These are phyloP conservation scores for Pseudocercospora eumusae DNA, from an alignment of 2,329 filamentous ascomycete species.

Conservation along the genomic window DNA sequence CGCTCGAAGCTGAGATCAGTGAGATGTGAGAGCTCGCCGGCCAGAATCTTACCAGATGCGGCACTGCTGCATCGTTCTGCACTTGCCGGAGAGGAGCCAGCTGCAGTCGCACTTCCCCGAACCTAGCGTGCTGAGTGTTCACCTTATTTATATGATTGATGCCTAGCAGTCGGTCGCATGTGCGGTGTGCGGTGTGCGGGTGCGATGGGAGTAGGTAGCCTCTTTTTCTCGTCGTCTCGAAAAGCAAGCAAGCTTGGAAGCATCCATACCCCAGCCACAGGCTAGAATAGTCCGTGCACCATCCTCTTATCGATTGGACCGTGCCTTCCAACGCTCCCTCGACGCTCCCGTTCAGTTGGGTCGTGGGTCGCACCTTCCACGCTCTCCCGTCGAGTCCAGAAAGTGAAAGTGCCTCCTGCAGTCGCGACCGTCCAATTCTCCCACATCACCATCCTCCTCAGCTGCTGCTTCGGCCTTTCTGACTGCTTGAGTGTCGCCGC, in stretches of 20 bases:
- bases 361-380: constrained; percentile 9
- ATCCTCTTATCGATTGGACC: constrained; percentile 10
- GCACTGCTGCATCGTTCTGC: neutral
- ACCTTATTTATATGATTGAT: too few relatives aligned
- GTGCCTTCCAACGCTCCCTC: constrained; percentile 14
- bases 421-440: neutral
- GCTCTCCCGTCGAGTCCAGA: constrained; percentile 10
- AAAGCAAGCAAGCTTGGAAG: neutral
- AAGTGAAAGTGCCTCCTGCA: neutral
- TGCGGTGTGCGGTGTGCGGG: neutral
- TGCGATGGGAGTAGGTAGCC: neutral
- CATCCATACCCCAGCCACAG: neutral
- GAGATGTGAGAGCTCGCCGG: neutral
- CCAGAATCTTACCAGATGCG: neutral
- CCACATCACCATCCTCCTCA: neutral
- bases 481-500: neutral
- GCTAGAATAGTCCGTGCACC: neutral
- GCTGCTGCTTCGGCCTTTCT: neutral
- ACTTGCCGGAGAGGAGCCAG: constrained; percentile 20
- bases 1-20: neutral
- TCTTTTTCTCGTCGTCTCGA: neutral
- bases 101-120: constrained; percentile 12
- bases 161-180: constrained; percentile 1
- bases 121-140: constrained; percentile 12
- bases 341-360: neutral